Evolutionary conservation across 768 basidiomycete genomes (phyloP).

Genomic region (Paxillus ammoniavirescens): DNA sequence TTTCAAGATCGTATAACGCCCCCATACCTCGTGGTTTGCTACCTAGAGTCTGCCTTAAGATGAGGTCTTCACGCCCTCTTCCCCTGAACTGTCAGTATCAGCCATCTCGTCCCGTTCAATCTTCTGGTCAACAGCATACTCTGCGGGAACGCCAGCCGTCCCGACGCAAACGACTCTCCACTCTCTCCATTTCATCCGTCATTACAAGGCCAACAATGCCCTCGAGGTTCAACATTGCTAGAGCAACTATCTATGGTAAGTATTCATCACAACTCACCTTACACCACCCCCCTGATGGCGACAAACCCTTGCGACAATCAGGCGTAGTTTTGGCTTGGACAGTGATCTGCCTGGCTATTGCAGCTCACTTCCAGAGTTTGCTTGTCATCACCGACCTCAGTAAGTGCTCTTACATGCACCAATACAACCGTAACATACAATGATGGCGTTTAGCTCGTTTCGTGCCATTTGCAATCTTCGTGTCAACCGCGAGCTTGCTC

Average conservation of each 20-base stretch:
- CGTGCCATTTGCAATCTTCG: conserved; percentile 83
- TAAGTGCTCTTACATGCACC: conserved; percentile 34
- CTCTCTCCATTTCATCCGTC: conserved; percentile 28
- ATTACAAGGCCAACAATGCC: conserved; percentile 53
- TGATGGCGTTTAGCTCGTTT: conserved; percentile 62
- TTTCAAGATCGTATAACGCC: conserved; percentile 22
- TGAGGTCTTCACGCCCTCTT: conserved; percentile 23
- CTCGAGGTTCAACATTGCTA: conserved; percentile 67
- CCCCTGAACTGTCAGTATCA: conserved; percentile 26
- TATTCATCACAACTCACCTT: not conserved
- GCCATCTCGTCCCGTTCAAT: conserved; percentile 15
- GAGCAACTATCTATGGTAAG: conserved; percentile 68
- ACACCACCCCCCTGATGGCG: conserved; percentile 1
- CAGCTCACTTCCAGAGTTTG: conserved; percentile 71
- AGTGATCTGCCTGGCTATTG: conserved; percentile 75
- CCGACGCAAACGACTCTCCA: conserved; percentile 33
- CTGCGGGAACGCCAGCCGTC: conserved; percentile 28
- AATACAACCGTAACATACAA: not conserved
- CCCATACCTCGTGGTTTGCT: conserved; percentile 28
- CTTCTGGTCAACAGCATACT: conserved; percentile 20
- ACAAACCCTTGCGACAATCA: conserved; percentile 24
- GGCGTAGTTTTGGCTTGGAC: conserved; percentile 72
- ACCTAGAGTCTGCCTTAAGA: conserved; percentile 25
- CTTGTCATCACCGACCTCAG: conserved; percentile 79
- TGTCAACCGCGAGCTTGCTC: conserved; percentile 66